Conservation (phyloP, 192 early-diverging fungal genomes). For the Podila epigama region DNA sequence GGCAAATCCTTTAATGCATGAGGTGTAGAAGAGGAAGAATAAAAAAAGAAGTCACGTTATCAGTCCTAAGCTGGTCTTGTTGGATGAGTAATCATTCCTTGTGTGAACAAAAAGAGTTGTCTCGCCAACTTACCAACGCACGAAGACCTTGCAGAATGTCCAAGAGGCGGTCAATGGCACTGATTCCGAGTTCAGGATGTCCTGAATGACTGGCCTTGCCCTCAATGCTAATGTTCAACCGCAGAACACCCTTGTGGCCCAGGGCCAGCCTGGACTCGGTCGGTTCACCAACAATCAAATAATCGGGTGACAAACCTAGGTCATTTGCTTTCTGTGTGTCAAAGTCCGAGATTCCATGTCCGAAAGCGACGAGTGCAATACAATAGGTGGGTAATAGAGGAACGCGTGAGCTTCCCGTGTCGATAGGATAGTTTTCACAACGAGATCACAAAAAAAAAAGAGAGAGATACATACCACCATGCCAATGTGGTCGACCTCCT, state of each 20-base stretch:
- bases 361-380: background rate
- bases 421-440: too few species aligned
- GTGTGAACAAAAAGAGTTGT: background rate
- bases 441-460: too few species aligned
- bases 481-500: constrained; percentile 60
- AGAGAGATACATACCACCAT: constrained; percentile 49
- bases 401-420: background rate
- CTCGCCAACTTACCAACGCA: constrained; percentile 28
- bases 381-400: background rate
- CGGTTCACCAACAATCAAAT: constrained; percentile 59
- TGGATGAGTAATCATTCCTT: background rate
- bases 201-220: constrained; percentile 46
- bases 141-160: constrained; percentile 49
- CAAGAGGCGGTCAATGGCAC: constrained; percentile 51
- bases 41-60: background rate
- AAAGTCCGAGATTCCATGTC: background rate
- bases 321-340: constrained; percentile 49
- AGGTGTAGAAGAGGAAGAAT: too few species aligned
- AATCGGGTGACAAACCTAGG: constrained; percentile 47
- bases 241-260: constrained; percentile 61
- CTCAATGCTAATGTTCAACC: constrained; percentile 46
- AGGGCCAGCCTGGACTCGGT: constrained; percentile 54
- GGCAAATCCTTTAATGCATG: constrained; percentile 57
- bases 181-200: constrained; percentile 54
- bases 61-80: background rate